These are phyloP conservation scores for Urochloa ruziziensis DNA, from an alignment of 176 grass and related monocot species.

Conservation along the genomic window DNA sequence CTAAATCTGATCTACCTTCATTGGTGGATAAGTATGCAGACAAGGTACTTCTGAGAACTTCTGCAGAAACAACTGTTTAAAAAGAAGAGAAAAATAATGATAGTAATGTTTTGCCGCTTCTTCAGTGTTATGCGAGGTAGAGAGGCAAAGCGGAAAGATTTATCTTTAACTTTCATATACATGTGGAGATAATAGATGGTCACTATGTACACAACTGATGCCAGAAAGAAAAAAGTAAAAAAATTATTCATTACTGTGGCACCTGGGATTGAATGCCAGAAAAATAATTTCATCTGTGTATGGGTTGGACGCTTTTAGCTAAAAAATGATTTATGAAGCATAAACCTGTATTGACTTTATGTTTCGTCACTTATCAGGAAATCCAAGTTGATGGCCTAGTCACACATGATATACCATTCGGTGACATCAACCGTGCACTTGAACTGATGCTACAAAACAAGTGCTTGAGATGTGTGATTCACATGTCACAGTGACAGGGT, in stretches of 20 bases:
- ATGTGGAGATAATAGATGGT: not conserved
- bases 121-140: not conserved
- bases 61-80: not conserved
- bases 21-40: slow-evolving; percentile 78
- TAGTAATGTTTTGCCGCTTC: not conserved
- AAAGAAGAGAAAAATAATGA: not conserved
- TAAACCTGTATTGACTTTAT: slow-evolving; percentile 18
- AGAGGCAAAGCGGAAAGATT: not conserved
- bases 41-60: slow-evolving; percentile 46
- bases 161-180: not conserved
- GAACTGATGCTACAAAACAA: slow-evolving; percentile 81
- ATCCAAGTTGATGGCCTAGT: slow-evolving; percentile 80
- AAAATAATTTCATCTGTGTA: not conserved
- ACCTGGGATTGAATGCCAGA: not conserved
- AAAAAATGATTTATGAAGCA: slow-evolving; percentile 14
- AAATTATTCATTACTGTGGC: not conserved
- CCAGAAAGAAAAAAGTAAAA: not conserved
- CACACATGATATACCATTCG: slow-evolving; percentile 83
- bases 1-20: slow-evolving; percentile 87
- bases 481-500: slow-evolving; percentile 54
- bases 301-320: not conserved
- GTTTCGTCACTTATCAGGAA: slow-evolving; percentile 60
- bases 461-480: slow-evolving; percentile 91
- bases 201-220: not conserved
- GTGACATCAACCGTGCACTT: slow-evolving; percentile 69